A percentile compares a stretch with the other conserved stretches of the same genome.
phyloP scores from a whole-genome alignment of 2,329 filamentous ascomycete genomes.

The Fusarium guadeloupense region DNA sequence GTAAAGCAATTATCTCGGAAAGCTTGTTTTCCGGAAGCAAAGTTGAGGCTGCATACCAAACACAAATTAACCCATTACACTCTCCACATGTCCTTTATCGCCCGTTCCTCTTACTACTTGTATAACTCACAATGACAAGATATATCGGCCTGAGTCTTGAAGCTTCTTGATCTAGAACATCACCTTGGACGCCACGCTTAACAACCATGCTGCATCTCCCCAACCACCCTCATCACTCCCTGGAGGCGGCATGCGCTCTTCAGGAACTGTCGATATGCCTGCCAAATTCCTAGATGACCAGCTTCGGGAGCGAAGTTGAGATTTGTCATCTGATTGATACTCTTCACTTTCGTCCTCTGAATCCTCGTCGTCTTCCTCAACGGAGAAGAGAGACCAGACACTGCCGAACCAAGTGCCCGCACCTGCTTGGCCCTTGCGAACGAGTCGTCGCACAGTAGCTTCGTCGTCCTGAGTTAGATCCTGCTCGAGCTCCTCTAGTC shows the following conservation, averaged over 20 bases:
- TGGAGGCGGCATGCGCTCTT: conserved; percentile 58
- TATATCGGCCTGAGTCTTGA: not conserved
- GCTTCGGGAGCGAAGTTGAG: conserved; percentile 43
- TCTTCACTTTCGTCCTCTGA: conserved; percentile 54
- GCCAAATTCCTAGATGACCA: conserved; percentile 52
- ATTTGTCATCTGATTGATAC: conserved; percentile 41
- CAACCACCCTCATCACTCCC: conserved; percentile 67
- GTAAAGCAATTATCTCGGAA: not conserved
- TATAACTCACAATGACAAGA: conserved; percentile 7
- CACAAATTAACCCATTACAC: conserved; percentile 20
- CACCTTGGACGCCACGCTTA: conserved; percentile 71
- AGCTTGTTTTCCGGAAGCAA: not conserved
- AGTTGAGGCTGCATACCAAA: not conserved
- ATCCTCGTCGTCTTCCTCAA: conserved; percentile 67
- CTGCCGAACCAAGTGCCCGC: conserved; percentile 68
- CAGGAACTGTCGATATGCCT: conserved; percentile 52
- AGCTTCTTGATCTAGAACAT: conserved; percentile 55
- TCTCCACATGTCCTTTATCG: conserved; percentile 3
- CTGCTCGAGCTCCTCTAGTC: conserved; percentile 62
- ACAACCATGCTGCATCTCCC: conserved; percentile 74
- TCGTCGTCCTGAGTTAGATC: conserved; percentile 66
- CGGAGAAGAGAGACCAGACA: conserved; percentile 69
- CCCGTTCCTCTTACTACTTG: not conserved
- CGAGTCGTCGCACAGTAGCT: conserved; percentile 64
- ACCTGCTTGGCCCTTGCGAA: conserved; percentile 62